Base-by-base conservation (phyloP, 371 early-diverging fungal species). In the Dichotomocladium elegans region DNA sequence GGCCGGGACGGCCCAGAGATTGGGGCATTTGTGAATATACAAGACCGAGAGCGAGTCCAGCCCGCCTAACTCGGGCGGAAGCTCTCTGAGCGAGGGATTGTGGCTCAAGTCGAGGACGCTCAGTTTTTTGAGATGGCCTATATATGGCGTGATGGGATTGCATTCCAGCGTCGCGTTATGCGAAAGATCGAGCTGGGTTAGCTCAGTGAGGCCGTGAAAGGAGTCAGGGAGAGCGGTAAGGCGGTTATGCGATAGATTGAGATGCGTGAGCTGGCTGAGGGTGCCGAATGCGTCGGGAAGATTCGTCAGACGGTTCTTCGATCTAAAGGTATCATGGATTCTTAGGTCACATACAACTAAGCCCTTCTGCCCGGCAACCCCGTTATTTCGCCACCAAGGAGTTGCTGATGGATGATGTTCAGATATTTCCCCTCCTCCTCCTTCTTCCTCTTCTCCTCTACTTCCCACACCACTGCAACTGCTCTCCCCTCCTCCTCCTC, bases 91-190 rank as follows among this genome's bases (percentile, higher is more conserved):
- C 5, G 29, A 40, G 14, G 51, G 43, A 61, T 87, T 89, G 31
- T 68, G 37, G 33, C 79, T 70, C 2, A 89, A 58, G 11, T 79
- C 55, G 8, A 95, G 71, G 5, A 62, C 27, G n/a, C 46, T 30
- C 12, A 63, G 21, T 31, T 53, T 57, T 22, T 67, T 74, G 3
- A 92, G 72, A 0, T 68, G 55, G 14, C 79, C 80, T 42, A 92
- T 80, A 25, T 81, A 73, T 3, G 71, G 57, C 1, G 92, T 92
- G 22, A 94, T 66, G 41, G 66, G 55, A 71, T 95, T 95, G n/a
- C n/a, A n/a, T n/a, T n/a, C n/a, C n/a, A n/a, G n/a, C n/a, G n/a
- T n/a, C n/a, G n/a, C n/a, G n/a, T n/a, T n/a, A 41, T 78, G 59
- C 19, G 83, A 76, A 7, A 87, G 55, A 37, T 81, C 74, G 41